Evolutionary conservation across 2,329 filamentous ascomycete genomes (phyloP).

Genomic region (Botrytis tulipae): DNA sequence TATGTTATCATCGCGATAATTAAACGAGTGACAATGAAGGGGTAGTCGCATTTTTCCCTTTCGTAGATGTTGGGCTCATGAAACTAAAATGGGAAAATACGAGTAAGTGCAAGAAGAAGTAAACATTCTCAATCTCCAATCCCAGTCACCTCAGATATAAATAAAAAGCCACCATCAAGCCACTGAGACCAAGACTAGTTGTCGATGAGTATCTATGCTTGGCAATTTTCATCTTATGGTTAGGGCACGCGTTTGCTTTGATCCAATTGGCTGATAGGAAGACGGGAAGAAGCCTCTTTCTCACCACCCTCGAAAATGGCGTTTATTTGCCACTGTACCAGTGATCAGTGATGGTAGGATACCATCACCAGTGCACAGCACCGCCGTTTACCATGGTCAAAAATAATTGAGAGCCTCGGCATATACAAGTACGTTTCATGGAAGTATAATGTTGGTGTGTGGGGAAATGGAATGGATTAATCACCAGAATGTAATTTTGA

Average conservation of each 20-base stretch:
- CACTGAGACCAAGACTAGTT: conserved; percentile 16
- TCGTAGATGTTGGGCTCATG: neutral
- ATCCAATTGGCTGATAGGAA: neutral
- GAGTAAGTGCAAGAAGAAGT: conserved; percentile 2
- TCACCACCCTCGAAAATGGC: neutral
- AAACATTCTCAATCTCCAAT: conserved; percentile 12
- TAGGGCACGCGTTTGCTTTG: neutral
- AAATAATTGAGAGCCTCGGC: neutral
- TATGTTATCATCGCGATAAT: neutral
- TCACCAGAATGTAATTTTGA: conserved; percentile 1
- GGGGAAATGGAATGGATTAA: neutral
- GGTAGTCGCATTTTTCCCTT: neutral
- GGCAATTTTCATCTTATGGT: conserved; percentile 2
- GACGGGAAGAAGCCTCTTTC: neutral
- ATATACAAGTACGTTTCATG: neutral
- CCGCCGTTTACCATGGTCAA: neutral
- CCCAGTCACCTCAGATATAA: conserved; percentile 7
- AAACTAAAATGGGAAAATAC: neutral
- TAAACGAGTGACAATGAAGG: conserved; percentile 5
- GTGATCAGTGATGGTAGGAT: neutral
- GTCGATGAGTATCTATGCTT: conserved; percentile 3
- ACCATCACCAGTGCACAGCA: neutral
- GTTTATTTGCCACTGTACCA: neutral
- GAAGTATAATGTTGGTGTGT: conserved; percentile 1
- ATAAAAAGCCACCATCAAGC: conserved; percentile 11